Conservation (phyloP, 2,329 filamentous ascomycete species). For the Trichoderma brevicompactum region DNA sequence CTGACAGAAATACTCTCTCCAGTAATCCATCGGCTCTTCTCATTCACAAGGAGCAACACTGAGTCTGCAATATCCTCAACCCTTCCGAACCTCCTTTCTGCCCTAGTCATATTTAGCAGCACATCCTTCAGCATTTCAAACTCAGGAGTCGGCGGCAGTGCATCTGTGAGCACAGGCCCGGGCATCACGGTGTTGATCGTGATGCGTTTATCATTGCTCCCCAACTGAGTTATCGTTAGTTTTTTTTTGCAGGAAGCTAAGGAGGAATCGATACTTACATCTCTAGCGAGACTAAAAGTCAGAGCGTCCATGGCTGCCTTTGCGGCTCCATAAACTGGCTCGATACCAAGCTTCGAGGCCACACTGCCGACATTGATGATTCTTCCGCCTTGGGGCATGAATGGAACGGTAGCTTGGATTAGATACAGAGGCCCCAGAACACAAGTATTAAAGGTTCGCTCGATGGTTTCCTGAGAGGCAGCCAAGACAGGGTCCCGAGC, state of each 20-base stretch:
- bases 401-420: constrained; percentile 12
- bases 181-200: constrained; percentile 48
- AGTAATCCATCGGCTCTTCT: constrained; percentile 34
- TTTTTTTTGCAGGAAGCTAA: fast-evolving
- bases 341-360: constrained; percentile 22
- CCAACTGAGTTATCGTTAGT: constrained; percentile 19
- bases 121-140: constrained; percentile 25
- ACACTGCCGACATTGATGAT: constrained; percentile 23
- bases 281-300: constrained; percentile 39
- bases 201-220: constrained; percentile 29
- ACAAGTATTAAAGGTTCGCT: constrained; percentile 11
- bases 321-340: constrained; percentile 31
- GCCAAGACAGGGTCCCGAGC: background rate
- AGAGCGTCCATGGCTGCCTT: constrained; percentile 44
- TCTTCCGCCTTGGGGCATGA: constrained; percentile 9
- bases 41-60: constrained; percentile 31
- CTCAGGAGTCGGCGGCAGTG: constrained; percentile 28
- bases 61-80: constrained; percentile 43
- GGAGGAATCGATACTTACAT: constrained; percentile 33
- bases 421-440: constrained; percentile 16
- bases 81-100: constrained; percentile 39
- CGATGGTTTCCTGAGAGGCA: background rate
- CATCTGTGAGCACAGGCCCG: constrained; percentile 44
- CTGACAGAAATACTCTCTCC: constrained; percentile 34
- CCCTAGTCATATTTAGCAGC: constrained; percentile 37